Conservation (phyloP, 768 basidiomycete species). For the Mycena amicta region DNA sequence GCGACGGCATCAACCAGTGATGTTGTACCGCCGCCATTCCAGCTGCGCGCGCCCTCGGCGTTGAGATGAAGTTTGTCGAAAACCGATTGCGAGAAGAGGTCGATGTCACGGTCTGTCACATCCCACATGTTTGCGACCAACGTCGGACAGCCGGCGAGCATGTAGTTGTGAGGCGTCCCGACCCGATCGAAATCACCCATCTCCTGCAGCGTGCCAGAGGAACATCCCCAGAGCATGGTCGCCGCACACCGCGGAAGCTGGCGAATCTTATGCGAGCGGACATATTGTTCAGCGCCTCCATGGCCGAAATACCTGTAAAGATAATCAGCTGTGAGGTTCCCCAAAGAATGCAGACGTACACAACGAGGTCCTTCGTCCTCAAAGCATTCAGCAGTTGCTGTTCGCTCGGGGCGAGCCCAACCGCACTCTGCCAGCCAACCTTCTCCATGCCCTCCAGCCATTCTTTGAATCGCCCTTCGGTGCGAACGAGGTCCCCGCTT, state of each 20-base stretch:
- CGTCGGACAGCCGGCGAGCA: slow-evolving; percentile 95
- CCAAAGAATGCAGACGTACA: no score
- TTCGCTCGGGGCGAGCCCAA: slow-evolving; percentile 77
- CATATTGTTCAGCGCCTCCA: slow-evolving; percentile 93
- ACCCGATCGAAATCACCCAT: slow-evolving; percentile 94
- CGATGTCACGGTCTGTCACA: slow-evolving; percentile 96
- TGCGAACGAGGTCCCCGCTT: slow-evolving; percentile 83
- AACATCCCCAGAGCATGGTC: slow-evolving; percentile 99
- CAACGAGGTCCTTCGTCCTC: slow-evolving; percentile 76
- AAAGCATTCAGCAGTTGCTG: slow-evolving; percentile 81
- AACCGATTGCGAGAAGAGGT: slow-evolving; percentile 85
- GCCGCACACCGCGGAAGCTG: slow-evolving; percentile 85
- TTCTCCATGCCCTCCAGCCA: slow-evolving; percentile 75
- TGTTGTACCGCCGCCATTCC: slow-evolving; percentile 23
- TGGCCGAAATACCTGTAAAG: slow-evolving; percentile 99
- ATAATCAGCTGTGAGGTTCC: no score
- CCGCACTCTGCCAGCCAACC: slow-evolving; percentile 83
- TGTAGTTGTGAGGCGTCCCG: slow-evolving; percentile 93
- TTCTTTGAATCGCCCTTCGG: slow-evolving; percentile 78
- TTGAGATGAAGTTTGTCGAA: slow-evolving; percentile 70
- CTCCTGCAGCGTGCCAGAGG: slow-evolving; percentile 83
- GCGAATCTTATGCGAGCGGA: slow-evolving; percentile 83
- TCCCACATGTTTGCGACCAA: slow-evolving; percentile 97
- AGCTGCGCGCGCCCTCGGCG: slow-evolving; percentile 30
- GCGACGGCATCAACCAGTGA: slow-evolving; percentile 80